These are phyloP conservation scores for Thermothielavioides terrestris DNA, from an alignment of 495 filamentous ascomycete genomes.

Conservation along the genomic window DNA sequence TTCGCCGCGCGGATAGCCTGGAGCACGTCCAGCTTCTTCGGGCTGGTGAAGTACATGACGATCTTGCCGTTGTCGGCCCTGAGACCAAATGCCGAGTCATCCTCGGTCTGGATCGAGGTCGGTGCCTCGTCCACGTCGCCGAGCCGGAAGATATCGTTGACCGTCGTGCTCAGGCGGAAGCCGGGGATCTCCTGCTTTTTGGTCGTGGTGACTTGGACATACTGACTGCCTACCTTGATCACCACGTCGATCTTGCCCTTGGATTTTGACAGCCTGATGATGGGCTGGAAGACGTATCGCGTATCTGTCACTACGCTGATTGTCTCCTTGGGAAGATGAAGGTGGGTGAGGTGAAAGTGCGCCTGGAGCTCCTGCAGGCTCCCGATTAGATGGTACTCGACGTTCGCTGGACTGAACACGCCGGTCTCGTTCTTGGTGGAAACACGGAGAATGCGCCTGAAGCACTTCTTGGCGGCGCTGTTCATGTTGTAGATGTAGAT, in stretches of 20 bases:
- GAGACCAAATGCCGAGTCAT: slow-evolving; percentile 58
- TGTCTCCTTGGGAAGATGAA: slow-evolving; percentile 58
- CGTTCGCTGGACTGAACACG: slow-evolving; percentile 50
- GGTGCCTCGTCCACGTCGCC: slow-evolving; percentile 55
- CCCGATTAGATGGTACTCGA: slow-evolving; percentile 53
- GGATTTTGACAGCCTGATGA: slow-evolving; percentile 54
- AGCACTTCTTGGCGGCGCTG: slow-evolving; percentile 53
- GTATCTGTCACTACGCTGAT: slow-evolving; percentile 56
- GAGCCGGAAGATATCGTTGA: slow-evolving; percentile 60
- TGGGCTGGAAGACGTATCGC: slow-evolving; percentile 54
- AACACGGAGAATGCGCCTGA: slow-evolving; percentile 48
- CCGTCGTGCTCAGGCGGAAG: slow-evolving; percentile 47
- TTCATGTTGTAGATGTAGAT: slow-evolving; percentile 65
- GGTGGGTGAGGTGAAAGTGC: slow-evolving; percentile 54
- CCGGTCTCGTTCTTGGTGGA: slow-evolving; percentile 46
- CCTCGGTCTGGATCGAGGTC: slow-evolving; percentile 52
- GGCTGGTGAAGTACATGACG: slow-evolving; percentile 57
- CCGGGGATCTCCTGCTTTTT: slow-evolving; percentile 58
- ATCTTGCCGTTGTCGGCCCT: slow-evolving; percentile 58
- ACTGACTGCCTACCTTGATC: slow-evolving; percentile 56
- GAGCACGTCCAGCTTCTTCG: slow-evolving; percentile 50
- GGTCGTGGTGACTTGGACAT: slow-evolving; percentile 58
- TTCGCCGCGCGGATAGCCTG: slow-evolving; percentile 52
- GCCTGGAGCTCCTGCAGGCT: slow-evolving; percentile 52
- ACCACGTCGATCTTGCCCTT: slow-evolving; percentile 58